phyloP scores from a whole-genome alignment of 2,329 filamentous ascomycete genomes.

The Diaporthe sp. region DNA sequence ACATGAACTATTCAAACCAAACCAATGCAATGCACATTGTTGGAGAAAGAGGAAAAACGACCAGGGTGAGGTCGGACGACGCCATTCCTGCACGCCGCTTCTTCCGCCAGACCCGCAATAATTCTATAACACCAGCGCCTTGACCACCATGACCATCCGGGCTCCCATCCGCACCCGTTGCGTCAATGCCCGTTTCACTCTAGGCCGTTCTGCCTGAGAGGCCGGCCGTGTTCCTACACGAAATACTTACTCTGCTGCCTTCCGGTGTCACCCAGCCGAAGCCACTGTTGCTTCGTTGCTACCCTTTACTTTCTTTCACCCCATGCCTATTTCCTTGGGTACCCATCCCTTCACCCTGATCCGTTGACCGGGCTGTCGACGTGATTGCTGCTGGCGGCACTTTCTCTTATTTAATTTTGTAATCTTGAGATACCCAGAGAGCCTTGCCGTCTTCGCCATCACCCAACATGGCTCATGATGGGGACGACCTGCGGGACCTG shows the following conservation, averaged over 20 bases:
- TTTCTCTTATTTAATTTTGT: constrained; percentile 26
- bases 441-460: background rate
- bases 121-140: constrained; percentile 24
- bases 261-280: constrained; percentile 13
- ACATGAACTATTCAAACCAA: constrained; percentile 32
- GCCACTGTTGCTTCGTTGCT: constrained; percentile 17
- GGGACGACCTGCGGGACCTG: constrained; percentile 7
- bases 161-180: constrained; percentile 10
- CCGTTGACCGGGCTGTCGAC: background rate
- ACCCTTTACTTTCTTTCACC: constrained; percentile 2
- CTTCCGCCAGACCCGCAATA: constrained; percentile 20
- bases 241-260: constrained; percentile 29
- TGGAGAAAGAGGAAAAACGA: background rate
- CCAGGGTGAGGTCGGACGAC: constrained; percentile 15
- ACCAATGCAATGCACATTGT: constrained; percentile 26
- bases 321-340: constrained; percentile 3
- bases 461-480: constrained; percentile 23
- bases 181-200: constrained; percentile 28
- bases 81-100: constrained; percentile 23
- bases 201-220: background rate
- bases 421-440: constrained; percentile 2
- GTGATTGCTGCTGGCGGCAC: constrained; percentile 35
- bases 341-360: background rate
- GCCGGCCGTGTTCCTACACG: background rate
- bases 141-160: constrained; percentile 6